These are phyloP conservation scores for Otatea glauca DNA, from an alignment of 176 grass and related monocot species.

Conservation along the genomic window DNA sequence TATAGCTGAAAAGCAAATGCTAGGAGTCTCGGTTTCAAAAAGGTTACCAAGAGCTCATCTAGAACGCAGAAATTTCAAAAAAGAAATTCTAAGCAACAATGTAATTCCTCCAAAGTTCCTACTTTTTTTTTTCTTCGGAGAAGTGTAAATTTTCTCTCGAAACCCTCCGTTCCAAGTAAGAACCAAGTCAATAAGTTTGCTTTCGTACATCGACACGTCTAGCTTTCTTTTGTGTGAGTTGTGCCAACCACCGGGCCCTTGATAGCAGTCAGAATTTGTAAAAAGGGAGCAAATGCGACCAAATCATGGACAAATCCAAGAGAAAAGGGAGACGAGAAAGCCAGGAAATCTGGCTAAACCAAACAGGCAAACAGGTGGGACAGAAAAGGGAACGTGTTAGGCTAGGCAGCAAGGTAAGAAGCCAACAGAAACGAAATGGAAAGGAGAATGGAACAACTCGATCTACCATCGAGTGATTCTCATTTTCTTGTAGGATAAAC, in stretches of 20 bases:
- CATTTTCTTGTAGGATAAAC: conserved; percentile 14
- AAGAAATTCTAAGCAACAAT: not conserved
- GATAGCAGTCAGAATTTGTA: not conserved
- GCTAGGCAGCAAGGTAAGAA: not conserved
- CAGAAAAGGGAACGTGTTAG: not conserved
- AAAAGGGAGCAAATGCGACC: not conserved
- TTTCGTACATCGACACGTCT: not conserved
- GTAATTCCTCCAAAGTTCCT: not conserved
- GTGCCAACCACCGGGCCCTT: not conserved
- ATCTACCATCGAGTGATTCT: not conserved
- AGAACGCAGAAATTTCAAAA: not conserved
- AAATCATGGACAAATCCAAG: not conserved
- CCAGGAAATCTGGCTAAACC: not conserved
- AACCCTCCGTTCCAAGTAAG: not conserved
- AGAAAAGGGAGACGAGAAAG: not conserved
- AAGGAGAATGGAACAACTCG: not conserved
- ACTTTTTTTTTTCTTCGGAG: not conserved
- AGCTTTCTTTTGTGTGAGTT: not conserved
- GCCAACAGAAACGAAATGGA: no score
- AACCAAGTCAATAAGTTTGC: not conserved
- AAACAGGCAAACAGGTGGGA: not conserved
- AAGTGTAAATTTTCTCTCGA: not conserved
- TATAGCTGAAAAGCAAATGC: no score
- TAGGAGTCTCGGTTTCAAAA: no score
- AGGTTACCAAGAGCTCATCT: no score